A percentile compares a stretch with the other conserved stretches of the same genome.
Conservation (phyloP, 2,329 filamentous ascomycete genomes). For the Apiospora kogelbergensis region DNA sequence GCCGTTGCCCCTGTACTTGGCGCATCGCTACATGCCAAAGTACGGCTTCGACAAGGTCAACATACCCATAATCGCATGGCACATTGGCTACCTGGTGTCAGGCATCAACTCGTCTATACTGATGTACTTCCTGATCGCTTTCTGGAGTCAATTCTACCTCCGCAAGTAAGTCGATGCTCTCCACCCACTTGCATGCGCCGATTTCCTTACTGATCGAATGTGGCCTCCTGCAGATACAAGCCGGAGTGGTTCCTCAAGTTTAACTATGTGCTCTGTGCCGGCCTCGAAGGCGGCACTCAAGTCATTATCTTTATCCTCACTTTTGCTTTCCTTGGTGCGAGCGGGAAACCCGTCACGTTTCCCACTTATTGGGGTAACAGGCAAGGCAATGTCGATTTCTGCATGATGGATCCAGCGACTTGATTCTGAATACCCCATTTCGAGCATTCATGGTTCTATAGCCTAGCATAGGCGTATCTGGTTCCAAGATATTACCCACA, state of each 20-base stretch:
- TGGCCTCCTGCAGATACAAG: constrained; percentile 10
- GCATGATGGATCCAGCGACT: constrained; percentile 13
- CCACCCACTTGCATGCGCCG: background rate
- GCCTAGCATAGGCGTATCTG: background rate
- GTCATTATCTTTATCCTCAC: constrained; percentile 41
- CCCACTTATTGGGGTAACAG: constrained; percentile 23
- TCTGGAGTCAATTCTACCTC: constrained; percentile 35
- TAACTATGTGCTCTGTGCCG: constrained; percentile 40
- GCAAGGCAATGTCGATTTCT: constrained; percentile 15
- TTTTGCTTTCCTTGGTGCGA: constrained; percentile 44
- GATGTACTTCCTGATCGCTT: constrained; percentile 27
- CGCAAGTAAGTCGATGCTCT: constrained; percentile 25
- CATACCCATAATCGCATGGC: constrained; percentile 32
- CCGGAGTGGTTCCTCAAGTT: constrained; percentile 40
- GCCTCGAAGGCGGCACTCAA: constrained; percentile 39
- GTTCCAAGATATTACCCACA: background rate
- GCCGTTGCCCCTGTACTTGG: constrained; percentile 35
- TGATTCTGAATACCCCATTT: constrained; percentile 1
- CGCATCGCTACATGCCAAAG: constrained; percentile 28
- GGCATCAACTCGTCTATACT: constrained; percentile 36
- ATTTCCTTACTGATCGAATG: background rate
- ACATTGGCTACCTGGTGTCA: constrained; percentile 32
- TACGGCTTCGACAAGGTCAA: constrained; percentile 30
- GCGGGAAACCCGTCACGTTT: constrained; percentile 35
- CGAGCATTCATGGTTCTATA: background rate